Evolutionary conservation across 495 filamentous ascomycete genomes (phyloP).

Genomic region (Beverwykella pulmonaria): DNA sequence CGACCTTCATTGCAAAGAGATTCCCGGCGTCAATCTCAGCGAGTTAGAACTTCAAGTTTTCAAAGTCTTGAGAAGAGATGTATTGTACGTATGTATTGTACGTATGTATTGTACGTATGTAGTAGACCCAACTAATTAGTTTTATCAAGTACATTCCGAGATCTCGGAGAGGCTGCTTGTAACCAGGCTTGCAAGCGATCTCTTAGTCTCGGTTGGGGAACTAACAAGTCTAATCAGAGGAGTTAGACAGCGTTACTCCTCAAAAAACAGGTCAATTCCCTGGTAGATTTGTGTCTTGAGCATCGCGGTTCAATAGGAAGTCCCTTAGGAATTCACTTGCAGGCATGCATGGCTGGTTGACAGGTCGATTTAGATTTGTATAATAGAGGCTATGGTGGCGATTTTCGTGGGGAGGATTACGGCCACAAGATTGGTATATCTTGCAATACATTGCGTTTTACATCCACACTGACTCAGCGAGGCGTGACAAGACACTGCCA

Average conservation of each 20-base stretch:
- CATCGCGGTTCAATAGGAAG: constrained; percentile 13
- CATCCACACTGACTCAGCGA: too few species aligned
- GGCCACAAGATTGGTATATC: constrained; percentile 17
- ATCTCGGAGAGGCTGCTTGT: constrained; percentile 16
- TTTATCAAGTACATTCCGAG: constrained; percentile 18
- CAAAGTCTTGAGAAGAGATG: constrained; percentile 9
- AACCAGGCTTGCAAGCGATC: constrained; percentile 17
- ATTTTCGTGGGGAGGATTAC: constrained; percentile 18
- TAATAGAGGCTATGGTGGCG: constrained; percentile 9
- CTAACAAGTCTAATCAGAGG: constrained; percentile 10
- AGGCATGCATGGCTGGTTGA: constrained; percentile 12
- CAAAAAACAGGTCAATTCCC: constrained; percentile 20
- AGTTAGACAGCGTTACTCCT: constrained; percentile 14
- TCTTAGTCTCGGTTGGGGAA: constrained; percentile 13
- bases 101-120: constrained; percentile 4
- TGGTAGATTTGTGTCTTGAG: constrained; percentile 20
- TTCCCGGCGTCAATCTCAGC: constrained; percentile 17
- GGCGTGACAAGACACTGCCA: too few species aligned
- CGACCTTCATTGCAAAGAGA: constrained; percentile 17
- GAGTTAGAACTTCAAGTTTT: constrained; percentile 19
- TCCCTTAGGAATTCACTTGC: constrained; percentile 20
- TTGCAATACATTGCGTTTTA: too few species aligned
- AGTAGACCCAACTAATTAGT: constrained; percentile 18
- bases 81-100: constrained; percentile 14
- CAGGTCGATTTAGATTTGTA: constrained; percentile 13